phyloP scores from a whole-genome alignment of 768 basidiomycete species.

The Amanita inopinata region DNA sequence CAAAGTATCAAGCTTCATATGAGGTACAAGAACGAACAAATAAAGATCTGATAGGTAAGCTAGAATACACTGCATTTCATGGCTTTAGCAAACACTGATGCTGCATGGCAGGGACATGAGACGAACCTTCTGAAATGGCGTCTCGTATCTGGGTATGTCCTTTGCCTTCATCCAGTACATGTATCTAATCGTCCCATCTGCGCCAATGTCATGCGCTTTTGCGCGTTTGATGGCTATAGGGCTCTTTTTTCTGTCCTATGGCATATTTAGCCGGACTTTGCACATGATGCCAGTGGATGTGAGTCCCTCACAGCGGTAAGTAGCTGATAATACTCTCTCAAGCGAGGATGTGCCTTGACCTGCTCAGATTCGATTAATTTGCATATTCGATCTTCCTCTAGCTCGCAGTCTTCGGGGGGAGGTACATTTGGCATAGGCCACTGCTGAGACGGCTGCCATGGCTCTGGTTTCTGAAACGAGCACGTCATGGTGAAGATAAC shows the following conservation, averaged over 20 bases:
- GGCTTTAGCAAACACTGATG: background rate
- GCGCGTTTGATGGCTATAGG: constrained; percentile 61
- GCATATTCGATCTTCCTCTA: constrained; percentile 37
- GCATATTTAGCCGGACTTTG: no score
- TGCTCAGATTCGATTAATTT: constrained; percentile 20
- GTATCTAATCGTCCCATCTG: constrained; percentile 39
- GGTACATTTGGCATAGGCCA: constrained; percentile 56
- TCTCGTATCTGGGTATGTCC: constrained; percentile 53
- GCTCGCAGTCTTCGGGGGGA: constrained; percentile 53
- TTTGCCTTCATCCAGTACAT: constrained; percentile 80
- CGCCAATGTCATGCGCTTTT: constrained; percentile 27
- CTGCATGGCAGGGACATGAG: background rate
- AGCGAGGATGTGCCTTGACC: constrained; percentile 22
- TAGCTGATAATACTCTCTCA: constrained; percentile 25
- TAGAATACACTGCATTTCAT: constrained; percentile 48
- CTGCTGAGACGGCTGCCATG: constrained; percentile 60
- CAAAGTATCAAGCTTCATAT: background rate
- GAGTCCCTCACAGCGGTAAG: constrained; percentile 20
- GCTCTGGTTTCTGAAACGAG: constrained; percentile 77
- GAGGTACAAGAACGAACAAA: constrained; percentile 41
- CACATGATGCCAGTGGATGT: background rate
- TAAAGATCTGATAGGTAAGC: constrained; percentile 71
- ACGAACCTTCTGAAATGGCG: constrained; percentile 68
- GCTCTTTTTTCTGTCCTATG: constrained; percentile 60
- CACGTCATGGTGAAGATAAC: constrained; percentile 56